Conservation (phyloP, 495 filamentous ascomycete genomes). For the Cladorrhinum samala region DNA sequence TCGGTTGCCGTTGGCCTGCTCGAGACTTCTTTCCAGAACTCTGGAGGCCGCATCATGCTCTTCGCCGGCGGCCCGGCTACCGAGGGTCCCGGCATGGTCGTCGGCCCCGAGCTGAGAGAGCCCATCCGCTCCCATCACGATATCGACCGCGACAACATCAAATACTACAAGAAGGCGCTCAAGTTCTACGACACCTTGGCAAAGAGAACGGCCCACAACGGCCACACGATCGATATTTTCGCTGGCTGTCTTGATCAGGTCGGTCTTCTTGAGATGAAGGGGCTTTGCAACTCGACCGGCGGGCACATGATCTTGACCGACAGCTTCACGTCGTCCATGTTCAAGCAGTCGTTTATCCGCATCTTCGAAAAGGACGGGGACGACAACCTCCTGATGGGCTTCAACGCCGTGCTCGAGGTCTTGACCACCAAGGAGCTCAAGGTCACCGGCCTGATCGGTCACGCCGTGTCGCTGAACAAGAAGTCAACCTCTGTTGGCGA, state of each 20-base stretch:
- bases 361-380: constrained; percentile 95
- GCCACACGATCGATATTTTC: constrained; percentile 96
- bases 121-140: constrained; percentile 98
- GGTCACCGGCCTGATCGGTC: constrained; percentile 96
- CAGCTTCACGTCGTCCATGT: constrained; percentile 98
- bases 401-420: constrained; percentile 95
- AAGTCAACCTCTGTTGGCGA: constrained; percentile 96
- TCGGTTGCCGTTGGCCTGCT: constrained; percentile 91
- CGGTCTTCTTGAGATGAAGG: constrained; percentile 98
- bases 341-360: constrained; percentile 97
- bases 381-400: constrained; percentile 95
- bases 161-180: constrained; percentile 98
- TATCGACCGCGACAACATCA: constrained; percentile 97
- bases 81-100: constrained; percentile 94
- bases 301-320: constrained; percentile 98
- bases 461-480: constrained; percentile 94
- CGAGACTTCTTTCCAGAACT: constrained; percentile 91
- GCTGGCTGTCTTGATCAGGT: constrained; percentile 98
- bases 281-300: constrained; percentile 89
- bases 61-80: constrained; percentile 95
- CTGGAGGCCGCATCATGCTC: constrained; percentile 92
- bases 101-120: constrained; percentile 94
- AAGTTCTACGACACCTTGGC: constrained; percentile 99
- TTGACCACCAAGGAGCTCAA: constrained; percentile 98
- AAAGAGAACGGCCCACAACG: constrained; percentile 94